These are phyloP conservation scores for Nemania serpens DNA, from an alignment of 2,329 filamentous ascomycete species.

Conservation along the genomic window DNA sequence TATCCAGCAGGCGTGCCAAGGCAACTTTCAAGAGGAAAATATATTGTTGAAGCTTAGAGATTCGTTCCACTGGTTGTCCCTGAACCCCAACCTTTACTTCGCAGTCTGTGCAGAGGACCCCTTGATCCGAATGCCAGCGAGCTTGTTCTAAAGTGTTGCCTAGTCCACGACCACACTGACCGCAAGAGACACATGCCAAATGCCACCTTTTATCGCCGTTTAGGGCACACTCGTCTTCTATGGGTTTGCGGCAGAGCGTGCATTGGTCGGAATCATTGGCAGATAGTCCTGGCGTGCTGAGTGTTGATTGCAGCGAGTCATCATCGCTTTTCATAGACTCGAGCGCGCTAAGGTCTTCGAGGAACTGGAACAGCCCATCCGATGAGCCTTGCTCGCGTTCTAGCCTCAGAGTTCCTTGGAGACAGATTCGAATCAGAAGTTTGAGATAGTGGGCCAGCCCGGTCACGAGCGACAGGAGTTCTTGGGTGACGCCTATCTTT, in stretches of 20 bases:
- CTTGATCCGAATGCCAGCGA: constrained; percentile 70
- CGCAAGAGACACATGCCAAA: constrained; percentile 78
- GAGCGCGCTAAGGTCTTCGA: constrained; percentile 83
- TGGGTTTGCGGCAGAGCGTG: constrained; percentile 77
- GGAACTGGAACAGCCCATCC: constrained; percentile 79
- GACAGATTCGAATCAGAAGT: constrained; percentile 92
- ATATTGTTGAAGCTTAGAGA: constrained; percentile 91
- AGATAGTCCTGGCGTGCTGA: constrained; percentile 68
- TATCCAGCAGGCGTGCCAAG: constrained; percentile 84
- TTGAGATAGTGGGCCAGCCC: constrained; percentile 97
- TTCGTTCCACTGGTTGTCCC: constrained; percentile 65
- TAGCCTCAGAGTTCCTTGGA: constrained; percentile 89
- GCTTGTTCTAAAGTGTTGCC: constrained; percentile 71
- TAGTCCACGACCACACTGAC: constrained; percentile 67
- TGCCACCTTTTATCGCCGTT: constrained; percentile 82
- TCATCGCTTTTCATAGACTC: constrained; percentile 77
- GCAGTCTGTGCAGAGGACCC: constrained; percentile 74
- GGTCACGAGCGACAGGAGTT: constrained; percentile 95
- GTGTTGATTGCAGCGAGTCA: constrained; percentile 66
- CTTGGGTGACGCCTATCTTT: constrained; percentile 94
- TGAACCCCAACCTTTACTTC: constrained; percentile 59
- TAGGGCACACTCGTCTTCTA: constrained; percentile 91
- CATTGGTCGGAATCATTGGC: constrained; percentile 86
- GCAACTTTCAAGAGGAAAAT: constrained; percentile 91
- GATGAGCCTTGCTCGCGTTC: constrained; percentile 80